phyloP scores from a whole-genome alignment of 1,284 basidiomycete genomes.

The Cryptococcus sp. region DNA sequence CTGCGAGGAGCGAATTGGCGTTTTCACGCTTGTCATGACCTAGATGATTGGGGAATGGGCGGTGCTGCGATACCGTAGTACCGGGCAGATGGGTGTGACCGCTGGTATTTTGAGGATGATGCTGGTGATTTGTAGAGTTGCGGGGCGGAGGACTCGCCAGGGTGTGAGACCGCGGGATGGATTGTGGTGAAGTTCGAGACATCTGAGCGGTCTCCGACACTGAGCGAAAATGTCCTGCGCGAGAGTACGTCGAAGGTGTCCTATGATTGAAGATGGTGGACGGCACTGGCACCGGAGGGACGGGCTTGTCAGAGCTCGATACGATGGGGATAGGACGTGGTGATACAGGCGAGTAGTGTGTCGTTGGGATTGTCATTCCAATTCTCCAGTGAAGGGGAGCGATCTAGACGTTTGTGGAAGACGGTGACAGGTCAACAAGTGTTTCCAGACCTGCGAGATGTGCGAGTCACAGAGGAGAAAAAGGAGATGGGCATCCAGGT shows the following conservation, averaged over 20 bases:
- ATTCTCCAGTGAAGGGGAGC: too few species aligned
- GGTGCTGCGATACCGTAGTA: neutral
- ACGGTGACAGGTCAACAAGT: too few species aligned
- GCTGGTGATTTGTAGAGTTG: neutral
- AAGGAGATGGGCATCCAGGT: too few species aligned
- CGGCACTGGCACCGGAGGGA: neutral
- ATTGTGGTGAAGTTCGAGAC: neutral
- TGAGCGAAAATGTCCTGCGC: conserved; percentile 9
- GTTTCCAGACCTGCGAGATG: too few species aligned
- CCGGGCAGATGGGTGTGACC: conserved; percentile 7
- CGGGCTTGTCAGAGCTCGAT: too few species aligned
- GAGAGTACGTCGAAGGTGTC: conserved; percentile 3
- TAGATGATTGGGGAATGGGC: neutral
- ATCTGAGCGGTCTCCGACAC: conserved; percentile 8
- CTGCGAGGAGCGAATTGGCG: conserved; percentile 3
- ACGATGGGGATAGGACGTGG: neutral
- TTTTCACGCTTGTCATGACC: neutral
- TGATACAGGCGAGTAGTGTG: conserved; percentile 4
- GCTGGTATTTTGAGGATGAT: neutral
- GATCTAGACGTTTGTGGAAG: too few species aligned
- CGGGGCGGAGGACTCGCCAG: neutral
- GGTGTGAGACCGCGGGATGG: neutral
- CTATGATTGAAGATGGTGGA: neutral
- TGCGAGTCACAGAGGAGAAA: too few species aligned
- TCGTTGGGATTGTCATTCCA: too few species aligned